These are phyloP conservation scores for Asclepias syriaca DNA, from an alignment of 257 asterid genomes.

Conservation along the genomic window DNA sequence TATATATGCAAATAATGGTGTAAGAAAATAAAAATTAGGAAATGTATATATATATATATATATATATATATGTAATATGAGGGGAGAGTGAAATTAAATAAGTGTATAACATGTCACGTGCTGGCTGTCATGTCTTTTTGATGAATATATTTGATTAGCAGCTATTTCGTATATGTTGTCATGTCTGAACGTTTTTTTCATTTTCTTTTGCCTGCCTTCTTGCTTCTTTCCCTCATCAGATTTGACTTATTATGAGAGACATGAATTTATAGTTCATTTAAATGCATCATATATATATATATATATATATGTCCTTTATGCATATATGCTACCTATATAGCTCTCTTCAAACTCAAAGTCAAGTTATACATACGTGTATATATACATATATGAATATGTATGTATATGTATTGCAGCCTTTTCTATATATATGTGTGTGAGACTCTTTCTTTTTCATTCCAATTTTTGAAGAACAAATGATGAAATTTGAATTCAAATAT, in stretches of 20 bases:
- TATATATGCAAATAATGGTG: too few species aligned
- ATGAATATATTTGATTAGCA: conserved; percentile 3
- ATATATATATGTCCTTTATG: neutral
- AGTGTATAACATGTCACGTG: conserved; percentile 17
- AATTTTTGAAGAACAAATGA: too few species aligned
- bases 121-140: conserved; percentile 6
- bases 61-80: too few species aligned
- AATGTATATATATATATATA: too few species aligned
- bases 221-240: neutral
- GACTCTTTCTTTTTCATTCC: too few species aligned
- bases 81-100: neutral
- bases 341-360: neutral
- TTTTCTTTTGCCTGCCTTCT: neutral
- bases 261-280: conserved; percentile 2
- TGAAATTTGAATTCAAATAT: too few species aligned
- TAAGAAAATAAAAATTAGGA: too few species aligned
- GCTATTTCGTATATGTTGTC: conserved; percentile 11
- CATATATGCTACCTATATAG: too few species aligned
- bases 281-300: neutral
- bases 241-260: conserved; percentile 8
- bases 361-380: neutral
- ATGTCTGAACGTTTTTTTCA: conserved; percentile 7
- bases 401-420: too few species aligned
- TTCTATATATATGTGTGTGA: too few species aligned
- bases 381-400: too few species aligned